Base-by-base conservation (phyloP, 768 basidiomycete species). In the Russula sp. region DNA sequence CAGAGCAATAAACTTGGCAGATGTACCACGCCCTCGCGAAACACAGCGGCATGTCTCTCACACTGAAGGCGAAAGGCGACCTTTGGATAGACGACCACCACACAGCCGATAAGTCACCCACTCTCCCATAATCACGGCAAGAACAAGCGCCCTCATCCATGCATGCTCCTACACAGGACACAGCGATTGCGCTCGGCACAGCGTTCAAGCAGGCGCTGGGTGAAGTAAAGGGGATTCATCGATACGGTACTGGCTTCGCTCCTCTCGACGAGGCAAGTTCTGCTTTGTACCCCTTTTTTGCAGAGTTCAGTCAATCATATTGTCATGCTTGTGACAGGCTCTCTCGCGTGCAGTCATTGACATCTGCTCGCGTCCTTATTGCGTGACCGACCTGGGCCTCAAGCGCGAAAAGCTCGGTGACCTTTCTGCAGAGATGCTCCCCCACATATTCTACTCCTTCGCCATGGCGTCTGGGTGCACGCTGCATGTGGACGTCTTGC, bases 21-120 rank as follows among this genome's bases (percentile, higher is more conserved):
- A 99, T 99, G 97, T 94, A 93, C 72, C 87, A 93, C 65, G 96
- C 97, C 2, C 83, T 99, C 5, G 96, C 97, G 39, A 98, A 98
- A 73, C 97, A 99, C 75, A 83, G 92, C 20, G 93, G 93, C 60
- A 90, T 97, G 85, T 94, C 93, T 0, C 77, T 99, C 64, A 84
- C 81, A 20, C 81, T 99, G 77, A 87, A 88, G 68, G 98, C 94
- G 74, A 85, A 90, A 70, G 97, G 97, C 43, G 97, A 99, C 73
- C 80, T 98, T 8, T 91, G 88, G 83, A 97, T 98, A 62, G 97
- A 99, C 75, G 97, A 99, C 75, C 97, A 98, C 70, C 97, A 99
- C 75, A 93, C 95, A 50, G 93, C 96, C 82, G 97, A 99, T 90
- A 84, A 86, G 87, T 85, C 52, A 20, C 53, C n/a, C 39, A 42